Evolutionary conservation across 805 yeast genomes (phyloP), one percentile per base, ranked within the genome.

Genomic region (Metschnikowia dekortorum): DNA sequence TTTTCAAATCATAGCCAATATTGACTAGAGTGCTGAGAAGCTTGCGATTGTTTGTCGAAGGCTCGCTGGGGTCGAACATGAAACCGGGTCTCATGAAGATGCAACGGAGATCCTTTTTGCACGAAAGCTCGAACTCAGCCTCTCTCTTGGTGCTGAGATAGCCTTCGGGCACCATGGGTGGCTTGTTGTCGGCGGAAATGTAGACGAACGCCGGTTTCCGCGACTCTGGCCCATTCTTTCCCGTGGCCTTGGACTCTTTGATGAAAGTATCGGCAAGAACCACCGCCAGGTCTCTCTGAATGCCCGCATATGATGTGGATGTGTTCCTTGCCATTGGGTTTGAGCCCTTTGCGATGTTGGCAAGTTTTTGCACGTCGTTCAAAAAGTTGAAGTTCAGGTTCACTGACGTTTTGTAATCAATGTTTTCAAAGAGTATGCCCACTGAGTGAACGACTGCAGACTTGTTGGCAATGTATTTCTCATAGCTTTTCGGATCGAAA

Each of bases 21-120:
- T 31, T 70, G 29, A 86, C 64, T 2, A 74, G 66, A 22, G 61
- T 53, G 49, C 75, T 78, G 41, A 84, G 53, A 1, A 69, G 50
- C 10, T 70, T 66, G 49, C 88, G 66, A 66, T 58, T 58, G 44
- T 69, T 69, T 32, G 60, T 54, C 7, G 62, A 55, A 2, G 61
- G 55, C 39, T 60, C 61, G 35, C 55, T 58, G 16, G 74, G 80
- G 61, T 88, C 95, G 60, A 70, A 86, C 90, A 90, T 83, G 58
- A 89, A 81, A 0, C 95, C 95, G 0, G 97, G 97, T 53, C 96
- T 75, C 67, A 87, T 54, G 13, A 86, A 63, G 1, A 90, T 80
- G 0, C 85, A 71, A 50, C 92, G 75, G 26, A 87, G 69, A 1
- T 63, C 63, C 2, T 66, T 62, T n/a, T 72, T 68, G 18, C 79